Evolutionary conservation across 2,329 filamentous ascomycete species (phyloP).

Genomic region (Alternaria longipes): DNA sequence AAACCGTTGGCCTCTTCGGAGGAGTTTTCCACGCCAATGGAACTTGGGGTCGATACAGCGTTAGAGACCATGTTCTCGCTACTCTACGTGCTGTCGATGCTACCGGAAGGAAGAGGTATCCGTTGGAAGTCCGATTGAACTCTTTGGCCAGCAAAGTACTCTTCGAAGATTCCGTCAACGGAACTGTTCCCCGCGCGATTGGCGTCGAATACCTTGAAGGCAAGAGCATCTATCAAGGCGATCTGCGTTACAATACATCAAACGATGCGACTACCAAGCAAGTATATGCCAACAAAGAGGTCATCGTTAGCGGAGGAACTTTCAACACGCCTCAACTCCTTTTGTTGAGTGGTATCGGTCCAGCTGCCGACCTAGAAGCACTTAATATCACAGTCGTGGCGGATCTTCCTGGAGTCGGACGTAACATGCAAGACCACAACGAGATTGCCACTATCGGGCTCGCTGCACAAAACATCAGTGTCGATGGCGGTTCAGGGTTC

Average conservation of each 20-base stretch:
- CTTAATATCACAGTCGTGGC: constrained; percentile 63
- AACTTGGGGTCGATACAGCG: not conserved
- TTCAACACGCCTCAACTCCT: constrained; percentile 72
- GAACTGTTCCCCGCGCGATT: constrained; percentile 53
- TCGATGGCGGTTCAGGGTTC: not conserved
- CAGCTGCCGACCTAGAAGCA: constrained; percentile 58
- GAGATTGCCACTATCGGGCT: not conserved
- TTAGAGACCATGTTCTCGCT: not conserved
- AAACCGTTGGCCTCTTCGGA: not conserved
- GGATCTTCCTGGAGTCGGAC: not conserved
- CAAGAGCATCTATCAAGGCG: constrained; percentile 50
- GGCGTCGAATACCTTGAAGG: constrained; percentile 53
- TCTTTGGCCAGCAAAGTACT: not conserved
- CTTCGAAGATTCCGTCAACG: constrained; percentile 31
- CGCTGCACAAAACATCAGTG: not conserved
- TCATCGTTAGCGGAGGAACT: constrained; percentile 55
- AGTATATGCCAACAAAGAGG: constrained; percentile 31
- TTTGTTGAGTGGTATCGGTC: constrained; percentile 69
- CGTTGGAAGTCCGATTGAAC: constrained; percentile 62
- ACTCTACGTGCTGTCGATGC: not conserved
- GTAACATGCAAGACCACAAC: not conserved
- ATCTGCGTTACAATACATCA: constrained; percentile 46
- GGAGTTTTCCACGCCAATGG: not conserved
- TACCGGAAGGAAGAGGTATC: constrained; percentile 53
- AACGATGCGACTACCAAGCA: constrained; percentile 38